Evolutionary conservation across 2,329 filamentous ascomycete genomes (phyloP).

Genomic region (Dactylellina drechsleri): DNA sequence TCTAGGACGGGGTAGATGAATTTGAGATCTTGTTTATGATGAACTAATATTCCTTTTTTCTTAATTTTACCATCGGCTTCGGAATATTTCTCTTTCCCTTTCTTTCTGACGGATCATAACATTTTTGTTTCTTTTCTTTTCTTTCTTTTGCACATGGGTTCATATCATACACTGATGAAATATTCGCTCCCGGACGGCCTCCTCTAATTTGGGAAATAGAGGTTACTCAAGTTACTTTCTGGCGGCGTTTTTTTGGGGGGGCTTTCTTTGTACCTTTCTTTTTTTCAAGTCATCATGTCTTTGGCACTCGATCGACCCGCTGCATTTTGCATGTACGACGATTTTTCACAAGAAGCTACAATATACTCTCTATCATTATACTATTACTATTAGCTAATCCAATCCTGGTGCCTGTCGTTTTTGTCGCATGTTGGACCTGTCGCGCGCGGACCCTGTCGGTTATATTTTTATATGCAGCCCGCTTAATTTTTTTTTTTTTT

Average conservation of each 20-base stretch:
- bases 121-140: conserved; percentile 55
- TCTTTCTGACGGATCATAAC: not conserved
- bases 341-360: not conserved
- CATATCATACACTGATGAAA: conserved; percentile 19
- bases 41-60: not conserved
- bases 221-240: conserved; percentile 57
- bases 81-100: conserved; percentile 19
- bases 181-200: conserved; percentile 54
- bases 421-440: too few relatives aligned
- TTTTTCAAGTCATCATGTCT: conserved; percentile 8
- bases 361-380: not conserved
- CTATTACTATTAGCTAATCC: not conserved
- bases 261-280: conserved; percentile 28
- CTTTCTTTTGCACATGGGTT: conserved; percentile 13
- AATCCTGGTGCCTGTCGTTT: too few relatives aligned
- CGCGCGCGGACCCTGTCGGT: too few relatives aligned
- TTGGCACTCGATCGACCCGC: not conserved
- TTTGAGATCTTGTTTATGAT: not conserved
- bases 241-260: conserved; percentile 57
- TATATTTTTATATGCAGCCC: too few relatives aligned
- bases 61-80: conserved; percentile 3
- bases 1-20: conserved; percentile 53
- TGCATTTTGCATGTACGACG: too few relatives aligned
- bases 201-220: conserved; percentile 60
- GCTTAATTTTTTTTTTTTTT: too few relatives aligned